These are phyloP conservation scores for Daldinia concentrica DNA, from an alignment of 495 filamentous ascomycete genomes.

Conservation along the genomic window DNA sequence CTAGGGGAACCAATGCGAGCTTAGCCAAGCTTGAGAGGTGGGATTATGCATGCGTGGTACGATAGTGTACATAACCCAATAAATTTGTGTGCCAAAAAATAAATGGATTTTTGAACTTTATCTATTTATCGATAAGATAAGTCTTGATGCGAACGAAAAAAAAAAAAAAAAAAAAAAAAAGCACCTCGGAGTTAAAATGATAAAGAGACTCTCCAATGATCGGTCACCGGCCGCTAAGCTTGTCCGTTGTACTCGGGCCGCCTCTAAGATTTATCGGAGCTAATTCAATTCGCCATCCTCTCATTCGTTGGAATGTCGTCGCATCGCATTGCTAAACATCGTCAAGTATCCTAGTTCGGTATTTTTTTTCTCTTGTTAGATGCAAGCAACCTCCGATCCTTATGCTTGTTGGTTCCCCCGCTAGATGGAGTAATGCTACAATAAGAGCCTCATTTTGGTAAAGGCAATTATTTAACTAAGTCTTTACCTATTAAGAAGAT, in stretches of 20 bases:
- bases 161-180: too few relatives aligned
- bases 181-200: constrained; percentile 24
- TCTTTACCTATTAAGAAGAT: background rate
- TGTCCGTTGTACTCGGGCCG: constrained; percentile 16
- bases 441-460: constrained; percentile 19
- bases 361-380: constrained; percentile 39
- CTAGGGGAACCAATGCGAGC: constrained; percentile 3
- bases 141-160: background rate
- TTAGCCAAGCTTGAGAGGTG: background rate
- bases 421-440: constrained; percentile 16
- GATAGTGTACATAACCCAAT: background rate
- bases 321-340: constrained; percentile 27
- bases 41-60: constrained; percentile 6
- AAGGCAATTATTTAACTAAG: constrained; percentile 7
- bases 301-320: constrained; percentile 29
- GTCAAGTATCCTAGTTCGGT: constrained; percentile 20
- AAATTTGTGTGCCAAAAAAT: constrained; percentile 1
- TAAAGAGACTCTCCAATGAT: constrained; percentile 10
- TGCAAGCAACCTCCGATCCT: constrained; percentile 12
- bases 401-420: constrained; percentile 20
- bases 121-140: constrained; percentile 28
- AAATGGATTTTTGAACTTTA: background rate
- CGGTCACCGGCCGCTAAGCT: constrained; percentile 27
- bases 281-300: constrained; percentile 32
- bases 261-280: constrained; percentile 36